Conservation (phyloP, 768 basidiomycete genomes). For the Hericium rajendrae region DNA sequence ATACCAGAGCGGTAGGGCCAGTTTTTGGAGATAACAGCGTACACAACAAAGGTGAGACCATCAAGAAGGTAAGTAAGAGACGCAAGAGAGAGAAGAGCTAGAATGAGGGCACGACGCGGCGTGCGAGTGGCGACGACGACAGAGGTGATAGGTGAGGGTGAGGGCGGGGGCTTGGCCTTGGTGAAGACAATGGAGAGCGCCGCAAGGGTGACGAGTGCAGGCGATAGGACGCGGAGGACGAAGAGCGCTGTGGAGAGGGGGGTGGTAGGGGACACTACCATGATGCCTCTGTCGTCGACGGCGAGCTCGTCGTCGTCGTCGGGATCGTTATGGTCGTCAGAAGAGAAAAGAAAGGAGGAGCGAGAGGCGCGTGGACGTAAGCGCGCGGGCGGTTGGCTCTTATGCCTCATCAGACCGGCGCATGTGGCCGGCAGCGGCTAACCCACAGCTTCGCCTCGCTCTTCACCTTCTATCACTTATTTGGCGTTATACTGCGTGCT, state of each 20-base stretch:
- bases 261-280: constrained; percentile 3
- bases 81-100: constrained; percentile 56
- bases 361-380: neutral
- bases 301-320: neutral
- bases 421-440: neutral
- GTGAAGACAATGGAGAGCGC: constrained; percentile 50
- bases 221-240: constrained; percentile 56
- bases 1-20: constrained; percentile 61
- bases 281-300: constrained; percentile 5
- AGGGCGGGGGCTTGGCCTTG: constrained; percentile 33
- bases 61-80: constrained; percentile 73
- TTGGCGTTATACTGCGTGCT: too few relatives aligned
- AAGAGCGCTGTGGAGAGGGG: constrained; percentile 34
- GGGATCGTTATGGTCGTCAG: neutral
- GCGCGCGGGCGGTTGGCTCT: neutral
- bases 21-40: constrained; percentile 49
- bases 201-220: constrained; percentile 52
- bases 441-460: neutral
- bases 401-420: neutral
- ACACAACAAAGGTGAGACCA: constrained; percentile 60
- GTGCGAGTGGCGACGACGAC: constrained; percentile 66
- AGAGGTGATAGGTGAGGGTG: constrained; percentile 58
- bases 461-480: neutral
- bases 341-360: neutral
- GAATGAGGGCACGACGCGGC: constrained; percentile 70